These are phyloP conservation scores for Saccharomyces mikatae DNA, from an alignment of 805 yeast genomes.

Conservation along the genomic window DNA sequence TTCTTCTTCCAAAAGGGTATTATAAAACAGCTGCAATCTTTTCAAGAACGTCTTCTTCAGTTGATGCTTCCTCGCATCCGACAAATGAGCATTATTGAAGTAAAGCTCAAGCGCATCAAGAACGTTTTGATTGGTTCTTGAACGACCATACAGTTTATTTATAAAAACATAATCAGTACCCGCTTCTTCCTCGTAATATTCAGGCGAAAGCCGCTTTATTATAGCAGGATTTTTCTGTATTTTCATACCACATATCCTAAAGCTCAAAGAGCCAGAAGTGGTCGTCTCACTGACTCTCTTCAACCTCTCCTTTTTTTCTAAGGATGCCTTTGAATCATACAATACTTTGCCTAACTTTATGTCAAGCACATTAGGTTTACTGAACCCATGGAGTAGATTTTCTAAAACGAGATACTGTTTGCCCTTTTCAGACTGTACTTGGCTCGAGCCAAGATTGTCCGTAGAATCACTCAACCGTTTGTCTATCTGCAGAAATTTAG, in stretches of 20 bases:
- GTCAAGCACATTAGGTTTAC: constrained; percentile 67
- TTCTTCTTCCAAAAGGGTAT: constrained; percentile 55
- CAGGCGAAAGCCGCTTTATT: not conserved
- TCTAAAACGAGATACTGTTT: constrained; percentile 54
- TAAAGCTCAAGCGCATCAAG: constrained; percentile 38
- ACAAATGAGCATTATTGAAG: constrained; percentile 36
- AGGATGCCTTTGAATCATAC: constrained; percentile 52
- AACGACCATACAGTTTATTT: constrained; percentile 68
- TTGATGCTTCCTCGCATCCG: constrained; percentile 27
- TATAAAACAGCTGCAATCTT: constrained; percentile 59
- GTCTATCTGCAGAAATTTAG: not conserved
- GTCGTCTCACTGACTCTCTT: constrained; percentile 57
- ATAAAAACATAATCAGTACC: constrained; percentile 41
- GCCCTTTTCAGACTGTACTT: constrained; percentile 1
- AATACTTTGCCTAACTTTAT: constrained; percentile 70
- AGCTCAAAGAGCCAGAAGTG: constrained; percentile 70
- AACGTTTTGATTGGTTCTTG: constrained; percentile 38
- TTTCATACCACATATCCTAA: constrained; percentile 87
- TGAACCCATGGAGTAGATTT: constrained; percentile 56
- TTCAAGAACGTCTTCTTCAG: constrained; percentile 41
- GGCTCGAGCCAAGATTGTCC: not conserved
- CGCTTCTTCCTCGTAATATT: constrained; percentile 20
- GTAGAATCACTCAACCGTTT: not conserved
- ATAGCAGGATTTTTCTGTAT: constrained; percentile 26
- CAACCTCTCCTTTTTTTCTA: constrained; percentile 57